These are phyloP conservation scores for Termitomyces sp. DNA, from an alignment of 768 basidiomycete genomes.

Conservation along the genomic window DNA sequence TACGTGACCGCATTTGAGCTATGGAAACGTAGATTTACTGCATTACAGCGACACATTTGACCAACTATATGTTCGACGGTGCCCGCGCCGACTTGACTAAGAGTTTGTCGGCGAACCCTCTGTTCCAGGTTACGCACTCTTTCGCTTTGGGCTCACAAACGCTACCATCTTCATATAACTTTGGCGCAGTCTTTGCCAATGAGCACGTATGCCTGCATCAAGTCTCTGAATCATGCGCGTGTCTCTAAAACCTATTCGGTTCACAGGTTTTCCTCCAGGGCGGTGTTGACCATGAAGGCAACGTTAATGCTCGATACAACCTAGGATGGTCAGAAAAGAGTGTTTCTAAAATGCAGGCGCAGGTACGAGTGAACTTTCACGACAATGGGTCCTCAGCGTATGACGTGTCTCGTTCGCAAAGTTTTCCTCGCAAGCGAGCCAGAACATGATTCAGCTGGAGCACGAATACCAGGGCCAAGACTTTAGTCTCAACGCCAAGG, in stretches of 20 bases:
- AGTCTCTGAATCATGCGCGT: slow-evolving; percentile 18
- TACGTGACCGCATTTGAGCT: slow-evolving; percentile 30
- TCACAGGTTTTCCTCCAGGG: slow-evolving; percentile 87
- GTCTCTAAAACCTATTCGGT: slow-evolving; percentile 15
- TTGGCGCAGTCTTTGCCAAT: slow-evolving; percentile 90
- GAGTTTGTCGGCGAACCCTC: slow-evolving; percentile 87
- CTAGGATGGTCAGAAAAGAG: slow-evolving; percentile 78
- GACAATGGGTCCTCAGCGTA: slow-evolving; percentile 1
- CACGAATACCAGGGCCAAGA: slow-evolving; percentile 91
- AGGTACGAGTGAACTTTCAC: slow-evolving; percentile 48
- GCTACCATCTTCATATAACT: slow-evolving; percentile 87
- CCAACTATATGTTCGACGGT: slow-evolving; percentile 96
- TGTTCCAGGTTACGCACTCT: slow-evolving; percentile 97
- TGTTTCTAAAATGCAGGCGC: slow-evolving; percentile 83
- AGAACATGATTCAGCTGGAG: slow-evolving; percentile 91
- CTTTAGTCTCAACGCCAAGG: slow-evolving; percentile 81
- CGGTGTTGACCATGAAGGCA: slow-evolving; percentile 90
- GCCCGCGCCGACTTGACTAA: slow-evolving; percentile 95
- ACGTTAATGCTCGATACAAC: slow-evolving; percentile 84
- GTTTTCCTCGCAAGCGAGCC: slow-evolving; percentile 73
- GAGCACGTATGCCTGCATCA: slow-evolving; percentile 48
- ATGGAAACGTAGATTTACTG: slow-evolving; percentile 1
- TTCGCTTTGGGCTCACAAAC: slow-evolving; percentile 88
- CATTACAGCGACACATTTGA: slow-evolving; percentile 76
- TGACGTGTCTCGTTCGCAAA: slow-evolving; percentile 26